Evolutionary conservation across 1,284 basidiomycete genomes (phyloP).

Genomic region (Filobasidium uniguttulatum): DNA sequence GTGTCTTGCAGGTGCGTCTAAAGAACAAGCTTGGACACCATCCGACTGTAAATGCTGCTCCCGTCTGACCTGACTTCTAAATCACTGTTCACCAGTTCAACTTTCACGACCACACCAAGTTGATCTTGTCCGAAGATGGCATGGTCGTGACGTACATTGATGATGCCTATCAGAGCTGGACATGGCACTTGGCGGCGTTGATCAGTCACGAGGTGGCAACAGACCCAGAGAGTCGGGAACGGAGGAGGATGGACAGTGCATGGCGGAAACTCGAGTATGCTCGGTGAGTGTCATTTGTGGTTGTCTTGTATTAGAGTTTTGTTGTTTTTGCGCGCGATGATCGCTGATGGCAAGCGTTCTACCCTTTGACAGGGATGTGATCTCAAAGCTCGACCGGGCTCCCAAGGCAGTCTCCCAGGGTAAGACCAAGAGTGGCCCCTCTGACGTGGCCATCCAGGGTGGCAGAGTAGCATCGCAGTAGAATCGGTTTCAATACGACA

Average conservation of each 20-base stretch:
- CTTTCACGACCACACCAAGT: constrained; percentile 93
- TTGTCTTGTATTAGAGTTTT: not conserved
- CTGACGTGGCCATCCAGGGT: not conserved
- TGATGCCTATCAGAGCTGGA: constrained; percentile 65
- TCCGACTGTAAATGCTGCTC: not conserved
- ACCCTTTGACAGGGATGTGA: constrained; percentile 2
- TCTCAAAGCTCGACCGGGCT: constrained; percentile 7
- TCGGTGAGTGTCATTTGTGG: not conserved
- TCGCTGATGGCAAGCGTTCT: too few relatives aligned
- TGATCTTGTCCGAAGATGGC: constrained; percentile 71
- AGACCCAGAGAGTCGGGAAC: constrained; percentile 5
- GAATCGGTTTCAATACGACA: not conserved
- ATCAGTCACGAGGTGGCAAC: constrained; percentile 21
- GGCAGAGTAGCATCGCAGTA: not conserved
- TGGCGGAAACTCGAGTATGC: constrained; percentile 12
- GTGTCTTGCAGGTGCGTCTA: constrained; percentile 63
- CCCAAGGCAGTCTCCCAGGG: not conserved
- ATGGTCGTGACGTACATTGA: constrained; percentile 75
- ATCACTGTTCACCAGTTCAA: constrained; percentile 60
- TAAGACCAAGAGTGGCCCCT: not conserved
- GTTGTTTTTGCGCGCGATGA: not conserved
- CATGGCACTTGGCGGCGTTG: constrained; percentile 60
- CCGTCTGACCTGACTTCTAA: not conserved
- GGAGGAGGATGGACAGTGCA: constrained; percentile 10
- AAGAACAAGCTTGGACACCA: not conserved